Conservation (phyloP, 805 yeast genomes). For the Starmerella ratchasimensis region DNA sequence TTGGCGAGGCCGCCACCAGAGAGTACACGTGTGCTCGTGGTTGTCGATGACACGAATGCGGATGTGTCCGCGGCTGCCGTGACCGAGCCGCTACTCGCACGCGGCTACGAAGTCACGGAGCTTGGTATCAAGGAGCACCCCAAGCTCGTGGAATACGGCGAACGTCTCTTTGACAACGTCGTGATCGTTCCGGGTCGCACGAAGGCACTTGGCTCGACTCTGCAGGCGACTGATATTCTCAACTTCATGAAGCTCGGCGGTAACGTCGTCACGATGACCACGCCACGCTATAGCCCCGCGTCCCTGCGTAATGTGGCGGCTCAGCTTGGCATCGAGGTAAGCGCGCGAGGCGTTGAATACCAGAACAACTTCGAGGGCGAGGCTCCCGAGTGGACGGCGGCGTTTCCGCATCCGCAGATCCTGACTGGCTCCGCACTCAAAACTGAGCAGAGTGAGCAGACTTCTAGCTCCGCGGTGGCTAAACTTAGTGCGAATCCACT, state of each 20-base stretch:
- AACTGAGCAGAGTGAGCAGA: neutral
- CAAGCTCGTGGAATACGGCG: constrained; percentile 32
- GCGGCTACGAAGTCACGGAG: constrained; percentile 26
- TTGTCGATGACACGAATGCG: constrained; percentile 21
- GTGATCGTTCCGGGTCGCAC: constrained; percentile 43
- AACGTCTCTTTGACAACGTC: constrained; percentile 39
- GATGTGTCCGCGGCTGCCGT: constrained; percentile 13
- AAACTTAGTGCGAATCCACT: constrained; percentile 11
- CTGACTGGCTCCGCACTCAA: constrained; percentile 7
- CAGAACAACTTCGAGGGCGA: constrained; percentile 46
- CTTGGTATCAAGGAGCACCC: constrained; percentile 24
- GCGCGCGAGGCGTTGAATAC: constrained; percentile 56
- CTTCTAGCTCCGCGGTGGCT: constrained; percentile 13
- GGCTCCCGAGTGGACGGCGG: too few species aligned
- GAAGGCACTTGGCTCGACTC: constrained; percentile 29
- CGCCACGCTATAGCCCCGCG: constrained; percentile 41
- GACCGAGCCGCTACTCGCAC: constrained; percentile 21
- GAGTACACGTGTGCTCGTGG: constrained; percentile 23
- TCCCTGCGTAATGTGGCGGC: constrained; percentile 52
- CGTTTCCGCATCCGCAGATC: constrained; percentile 14
- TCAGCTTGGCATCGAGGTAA: constrained; percentile 71
- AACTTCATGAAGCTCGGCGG: constrained; percentile 58
- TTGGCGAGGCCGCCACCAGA: constrained; percentile 18
- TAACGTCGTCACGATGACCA: constrained; percentile 51
- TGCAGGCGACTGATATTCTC: constrained; percentile 39